Conservation (phyloP, 2,329 filamentous ascomycete species). For the Penicillium sp. region DNA sequence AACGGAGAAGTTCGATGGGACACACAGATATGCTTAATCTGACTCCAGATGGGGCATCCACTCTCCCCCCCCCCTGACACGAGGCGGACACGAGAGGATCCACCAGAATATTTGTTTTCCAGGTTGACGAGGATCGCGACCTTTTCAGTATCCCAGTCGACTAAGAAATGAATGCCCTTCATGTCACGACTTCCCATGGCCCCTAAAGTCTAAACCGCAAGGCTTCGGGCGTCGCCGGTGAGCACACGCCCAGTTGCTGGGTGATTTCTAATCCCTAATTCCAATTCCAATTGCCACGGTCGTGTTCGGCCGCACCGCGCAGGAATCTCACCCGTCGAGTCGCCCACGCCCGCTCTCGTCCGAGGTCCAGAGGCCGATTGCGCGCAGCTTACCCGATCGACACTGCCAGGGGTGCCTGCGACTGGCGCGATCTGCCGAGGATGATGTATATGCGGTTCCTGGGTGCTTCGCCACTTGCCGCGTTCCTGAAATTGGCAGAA, state of each 20-base stretch:
- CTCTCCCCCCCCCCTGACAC: conserved; percentile 11
- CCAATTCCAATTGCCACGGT: no score
- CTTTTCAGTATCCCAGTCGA: no score
- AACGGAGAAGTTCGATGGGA: conserved; percentile 24
- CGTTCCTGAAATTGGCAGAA: conserved; percentile 1
- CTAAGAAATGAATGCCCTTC: no score
- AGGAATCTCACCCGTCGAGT: not conserved
- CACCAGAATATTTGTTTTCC: conserved; percentile 4
- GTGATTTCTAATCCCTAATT: no score
- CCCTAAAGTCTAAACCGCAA: no score
- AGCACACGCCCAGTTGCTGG: no score
- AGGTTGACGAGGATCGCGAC: no score
- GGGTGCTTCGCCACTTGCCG: conserved; percentile 2
- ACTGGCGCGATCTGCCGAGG: conserved; percentile 16
- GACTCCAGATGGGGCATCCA: conserved; percentile 24
- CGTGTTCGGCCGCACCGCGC: not conserved
- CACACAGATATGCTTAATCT: conserved; percentile 30
- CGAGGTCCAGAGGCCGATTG: conserved; percentile 5
- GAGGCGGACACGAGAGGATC: conserved; percentile 7
- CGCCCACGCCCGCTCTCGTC: conserved; percentile 1
- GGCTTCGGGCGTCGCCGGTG: no score
- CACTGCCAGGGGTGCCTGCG: conserved; percentile 16
- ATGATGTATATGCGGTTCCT: conserved; percentile 14
- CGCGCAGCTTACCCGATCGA: conserved; percentile 17
- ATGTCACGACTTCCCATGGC: no score